Percentiles rank a stretch among this genome's conserved stretches.
phyloP scores from a whole-genome alignment of 31 red algal genomes.

The Pterothamnion heteromorphum region DNA sequence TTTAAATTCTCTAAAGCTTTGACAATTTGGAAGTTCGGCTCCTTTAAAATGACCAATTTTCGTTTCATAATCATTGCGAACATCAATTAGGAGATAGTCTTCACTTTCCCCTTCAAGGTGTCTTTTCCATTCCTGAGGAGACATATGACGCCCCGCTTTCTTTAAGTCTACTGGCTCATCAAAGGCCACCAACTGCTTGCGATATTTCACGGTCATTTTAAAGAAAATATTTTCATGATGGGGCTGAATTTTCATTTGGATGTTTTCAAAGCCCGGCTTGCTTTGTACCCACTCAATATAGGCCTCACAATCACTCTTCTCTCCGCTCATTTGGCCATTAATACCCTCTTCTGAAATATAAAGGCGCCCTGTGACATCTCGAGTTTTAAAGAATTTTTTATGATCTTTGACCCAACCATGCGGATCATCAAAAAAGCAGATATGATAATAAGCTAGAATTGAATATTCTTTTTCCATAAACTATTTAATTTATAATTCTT shows the following conservation, averaged over 20 bases:
- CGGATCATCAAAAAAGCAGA: no score
- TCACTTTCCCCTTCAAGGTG: neutral
- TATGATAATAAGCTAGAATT: no score
- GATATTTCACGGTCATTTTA: neutral
- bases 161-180: neutral
- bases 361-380: neutral
- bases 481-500: no score
- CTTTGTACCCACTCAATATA: neutral
- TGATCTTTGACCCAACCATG: no score
- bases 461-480: no score
- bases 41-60: conserved; percentile 58
- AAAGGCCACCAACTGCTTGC: neutral
- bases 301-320: neutral
- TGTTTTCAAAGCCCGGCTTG: neutral
- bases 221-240: neutral
- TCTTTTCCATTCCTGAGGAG: neutral
- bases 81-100: conserved; percentile 49
- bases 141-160: neutral
- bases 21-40: conserved; percentile 48
- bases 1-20: conserved; percentile 58
- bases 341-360: neutral
- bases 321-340: neutral
- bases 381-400: no score
- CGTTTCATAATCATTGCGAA: conserved; percentile 62
- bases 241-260: neutral